A percentile compares a stretch with the other conserved stretches of the same genome.
These are phyloP conservation scores for Tetracladium marchalianum DNA, from an alignment of 495 filamentous ascomycete genomes.

Conservation along the genomic window DNA sequence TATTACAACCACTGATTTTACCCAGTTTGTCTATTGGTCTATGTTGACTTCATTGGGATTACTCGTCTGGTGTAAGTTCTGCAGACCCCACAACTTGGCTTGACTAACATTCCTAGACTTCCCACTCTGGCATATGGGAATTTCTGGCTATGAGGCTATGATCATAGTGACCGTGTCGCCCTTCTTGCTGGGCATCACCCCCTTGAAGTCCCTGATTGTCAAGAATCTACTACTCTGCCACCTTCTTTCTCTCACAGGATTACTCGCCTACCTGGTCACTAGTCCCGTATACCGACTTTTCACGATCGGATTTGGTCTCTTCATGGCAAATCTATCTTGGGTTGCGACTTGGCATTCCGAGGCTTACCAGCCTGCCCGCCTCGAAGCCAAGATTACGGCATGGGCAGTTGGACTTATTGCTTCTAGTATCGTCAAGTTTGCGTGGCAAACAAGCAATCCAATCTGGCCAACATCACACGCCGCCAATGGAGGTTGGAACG, in stretches of 20 bases:
- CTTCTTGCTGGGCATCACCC: conserved; percentile 62
- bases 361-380: conserved; percentile 55
- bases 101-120: conserved; percentile 53
- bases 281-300: conserved; percentile 72
- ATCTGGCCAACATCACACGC: conserved; percentile 91
- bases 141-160: conserved; percentile 90
- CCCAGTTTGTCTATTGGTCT: conserved; percentile 91
- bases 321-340: conserved; percentile 72
- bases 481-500: conserved; percentile 88
- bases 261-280: conserved; percentile 70
- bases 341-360: conserved; percentile 71
- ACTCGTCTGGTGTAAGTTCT: conserved; percentile 78
- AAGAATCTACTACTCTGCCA: conserved; percentile 62
- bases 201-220: conserved; percentile 55
- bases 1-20: conserved; percentile 15
- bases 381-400: conserved; percentile 73
- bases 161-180: conserved; percentile 81
- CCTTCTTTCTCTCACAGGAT: conserved; percentile 63
- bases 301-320: conserved; percentile 67
- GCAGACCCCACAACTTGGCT: not conserved
- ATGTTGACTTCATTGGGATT: conserved; percentile 81
- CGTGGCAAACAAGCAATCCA: conserved; percentile 93
- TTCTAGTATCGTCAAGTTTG: conserved; percentile 86
- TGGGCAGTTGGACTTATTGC: conserved; percentile 76
- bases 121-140: conserved; percentile 99